A percentile compares a stretch with the other conserved stretches of the same genome.
phyloP scores from a whole-genome alignment of 345 rosid genomes.

The Odontarrhena argentea region DNA sequence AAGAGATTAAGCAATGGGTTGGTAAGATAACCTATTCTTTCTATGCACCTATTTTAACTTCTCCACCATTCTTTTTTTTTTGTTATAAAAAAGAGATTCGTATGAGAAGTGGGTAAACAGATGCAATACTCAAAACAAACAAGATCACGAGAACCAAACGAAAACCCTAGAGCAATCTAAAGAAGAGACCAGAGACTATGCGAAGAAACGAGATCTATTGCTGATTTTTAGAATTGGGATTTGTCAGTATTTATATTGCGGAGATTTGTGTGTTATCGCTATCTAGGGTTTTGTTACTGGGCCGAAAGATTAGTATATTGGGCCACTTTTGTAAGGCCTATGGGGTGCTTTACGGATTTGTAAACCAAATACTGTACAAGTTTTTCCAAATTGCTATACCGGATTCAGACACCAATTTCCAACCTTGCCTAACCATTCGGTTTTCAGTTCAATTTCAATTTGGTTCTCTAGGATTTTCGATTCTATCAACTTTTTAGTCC shows the following conservation, averaged over 20 bases:
- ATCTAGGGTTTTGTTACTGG: constrained; percentile 35
- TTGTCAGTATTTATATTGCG: constrained; percentile 18
- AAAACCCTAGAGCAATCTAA: background rate
- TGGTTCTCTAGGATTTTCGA: no score
- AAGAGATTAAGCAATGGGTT: constrained; percentile 32
- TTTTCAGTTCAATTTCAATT: no score
- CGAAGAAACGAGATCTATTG: background rate
- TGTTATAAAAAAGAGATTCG: background rate
- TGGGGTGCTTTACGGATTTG: no score
- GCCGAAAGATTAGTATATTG: background rate
- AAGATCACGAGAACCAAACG: background rate
- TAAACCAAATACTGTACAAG: no score
- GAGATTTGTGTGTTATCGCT: background rate
- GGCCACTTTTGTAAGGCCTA: background rate
- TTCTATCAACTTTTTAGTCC: no score
- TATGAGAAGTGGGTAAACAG: constrained; percentile 39
- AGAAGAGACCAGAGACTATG: background rate
- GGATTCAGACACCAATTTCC: no score
- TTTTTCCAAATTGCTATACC: no score
- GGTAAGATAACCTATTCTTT: constrained; percentile 43
- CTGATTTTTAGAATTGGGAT: background rate
- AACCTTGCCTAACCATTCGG: no score
- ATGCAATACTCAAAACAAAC: constrained; percentile 35
- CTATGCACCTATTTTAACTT: constrained; percentile 34
- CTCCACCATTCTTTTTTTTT: constrained; percentile 17